Evolutionary conservation across 164 flowering plant species (phyloP).

Genomic region (Aristolochia fimbriata): DNA sequence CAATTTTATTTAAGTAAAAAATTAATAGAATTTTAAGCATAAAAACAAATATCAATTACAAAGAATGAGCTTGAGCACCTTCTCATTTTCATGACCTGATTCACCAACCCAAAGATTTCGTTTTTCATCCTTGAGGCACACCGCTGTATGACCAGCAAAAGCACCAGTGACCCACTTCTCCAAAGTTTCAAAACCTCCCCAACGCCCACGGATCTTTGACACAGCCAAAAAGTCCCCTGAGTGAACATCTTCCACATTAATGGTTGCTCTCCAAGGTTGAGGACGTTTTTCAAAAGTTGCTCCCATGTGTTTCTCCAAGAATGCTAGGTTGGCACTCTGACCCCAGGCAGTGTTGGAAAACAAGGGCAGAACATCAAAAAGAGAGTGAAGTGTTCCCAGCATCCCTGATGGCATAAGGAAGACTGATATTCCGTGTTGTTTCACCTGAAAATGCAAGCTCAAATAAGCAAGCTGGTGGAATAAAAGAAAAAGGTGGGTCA

Average conservation of each 20-base stretch:
- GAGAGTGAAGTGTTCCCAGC: slow-evolving; percentile 79
- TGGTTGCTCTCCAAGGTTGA: slow-evolving; percentile 64
- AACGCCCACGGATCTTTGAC: slow-evolving; percentile 95
- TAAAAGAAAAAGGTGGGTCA: not conserved
- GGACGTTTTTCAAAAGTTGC: slow-evolving; percentile 81
- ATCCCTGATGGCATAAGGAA: slow-evolving; percentile 99
- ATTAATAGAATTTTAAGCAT: no score
- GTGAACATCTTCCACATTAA: slow-evolving; percentile 81
- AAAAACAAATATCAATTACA: not conserved
- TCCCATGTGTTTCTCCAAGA: slow-evolving; percentile 92
- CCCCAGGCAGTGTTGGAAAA: slow-evolving; percentile 93
- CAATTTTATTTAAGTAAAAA: no score
- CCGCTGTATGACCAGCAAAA: slow-evolving; percentile 98
- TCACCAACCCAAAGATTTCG: slow-evolving; percentile 99
- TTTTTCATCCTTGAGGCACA: slow-evolving; percentile 84
- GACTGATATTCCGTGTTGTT: slow-evolving; percentile 89
- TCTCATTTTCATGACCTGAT: slow-evolving; percentile 98
- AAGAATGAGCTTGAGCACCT: slow-evolving; percentile 32
- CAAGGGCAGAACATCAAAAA: slow-evolving; percentile 85
- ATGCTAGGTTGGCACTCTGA: slow-evolving; percentile 78
- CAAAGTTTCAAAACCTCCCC: slow-evolving; percentile 99
- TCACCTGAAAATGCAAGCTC: slow-evolving; percentile 47
- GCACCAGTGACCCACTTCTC: slow-evolving; percentile 99
- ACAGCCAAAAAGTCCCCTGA: slow-evolving; percentile 95
- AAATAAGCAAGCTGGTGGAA: not conserved